Evolutionary conservation across 2,329 filamentous ascomycete genomes (phyloP).

Genomic region (Sclerotinia minor): DNA sequence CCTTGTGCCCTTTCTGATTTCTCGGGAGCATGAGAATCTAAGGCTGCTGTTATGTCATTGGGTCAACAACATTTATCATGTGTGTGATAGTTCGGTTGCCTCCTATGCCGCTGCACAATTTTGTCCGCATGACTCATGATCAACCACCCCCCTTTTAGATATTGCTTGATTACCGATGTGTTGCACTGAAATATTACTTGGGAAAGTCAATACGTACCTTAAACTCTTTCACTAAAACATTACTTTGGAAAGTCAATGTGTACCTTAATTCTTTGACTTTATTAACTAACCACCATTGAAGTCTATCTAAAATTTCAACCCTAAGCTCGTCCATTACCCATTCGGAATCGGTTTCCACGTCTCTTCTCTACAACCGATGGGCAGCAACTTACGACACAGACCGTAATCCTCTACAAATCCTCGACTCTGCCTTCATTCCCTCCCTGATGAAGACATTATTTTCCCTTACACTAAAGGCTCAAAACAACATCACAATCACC

Average conservation of each 20-base stretch:
- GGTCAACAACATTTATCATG: background rate
- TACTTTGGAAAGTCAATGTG: background rate
- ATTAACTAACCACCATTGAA: background rate
- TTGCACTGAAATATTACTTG: background rate
- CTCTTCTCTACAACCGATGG: conserved; percentile 52
- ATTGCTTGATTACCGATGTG: background rate
- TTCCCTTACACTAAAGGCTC: conserved; percentile 31
- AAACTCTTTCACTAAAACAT: background rate
- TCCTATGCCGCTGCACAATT: background rate
- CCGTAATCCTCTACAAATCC: conserved; percentile 64
- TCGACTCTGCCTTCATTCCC: conserved; percentile 59
- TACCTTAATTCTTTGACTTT: background rate
- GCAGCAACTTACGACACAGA: conserved; percentile 61
- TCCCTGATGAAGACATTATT: conserved; percentile 53
- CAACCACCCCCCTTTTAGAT: background rate
- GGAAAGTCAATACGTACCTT: background rate
- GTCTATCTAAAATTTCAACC: background rate
- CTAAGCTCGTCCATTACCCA: conserved; percentile 27
- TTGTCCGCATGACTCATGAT: background rate
- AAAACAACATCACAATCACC: conserved; percentile 45
- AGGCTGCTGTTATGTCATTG: background rate
- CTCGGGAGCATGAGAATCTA: background rate
- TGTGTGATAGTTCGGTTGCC: background rate
- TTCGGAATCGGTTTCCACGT: conserved; percentile 43
- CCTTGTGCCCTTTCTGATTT: background rate